A percentile compares a stretch with the other conserved stretches of the same genome.
These are phyloP conservation scores for Solanum clarkiae DNA, from an alignment of 257 asterid species.

Conservation along the genomic window DNA sequence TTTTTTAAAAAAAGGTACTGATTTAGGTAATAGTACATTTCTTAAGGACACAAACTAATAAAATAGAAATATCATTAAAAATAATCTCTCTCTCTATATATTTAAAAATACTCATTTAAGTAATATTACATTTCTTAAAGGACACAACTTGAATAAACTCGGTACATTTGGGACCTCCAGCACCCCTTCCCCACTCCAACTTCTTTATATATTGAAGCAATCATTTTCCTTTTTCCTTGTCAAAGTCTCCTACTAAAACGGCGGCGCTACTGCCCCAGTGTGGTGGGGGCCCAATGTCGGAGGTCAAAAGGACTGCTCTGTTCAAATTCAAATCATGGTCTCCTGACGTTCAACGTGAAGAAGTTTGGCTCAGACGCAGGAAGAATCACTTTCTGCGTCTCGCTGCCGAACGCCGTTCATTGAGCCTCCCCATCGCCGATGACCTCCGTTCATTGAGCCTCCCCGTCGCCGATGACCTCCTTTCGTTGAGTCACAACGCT, in stretches of 20 bases:
- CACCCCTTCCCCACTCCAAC: neutral
- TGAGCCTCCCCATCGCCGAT: conserved; percentile 9
- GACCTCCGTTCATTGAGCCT: neutral
- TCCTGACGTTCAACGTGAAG: conserved; percentile 42
- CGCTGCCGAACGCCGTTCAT: conserved; percentile 17
- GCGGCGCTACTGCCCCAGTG: neutral
- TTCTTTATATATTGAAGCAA: neutral
- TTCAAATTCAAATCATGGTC: conserved; percentile 59
- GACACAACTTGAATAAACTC: neutral
- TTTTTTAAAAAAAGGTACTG: too few species aligned
- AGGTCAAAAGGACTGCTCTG: conserved; percentile 5
- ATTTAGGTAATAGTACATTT: too few species aligned
- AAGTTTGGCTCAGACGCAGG: conserved; percentile 42
- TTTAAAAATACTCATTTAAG: too few species aligned
- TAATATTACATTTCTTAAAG: neutral
- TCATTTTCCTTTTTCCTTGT: neutral
- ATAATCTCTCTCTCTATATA: too few species aligned
- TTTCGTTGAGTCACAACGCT: neutral
- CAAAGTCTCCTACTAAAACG: neutral
- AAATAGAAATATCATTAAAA: too few species aligned
- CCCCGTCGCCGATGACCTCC: neutral
- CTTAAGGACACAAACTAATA: neutral
- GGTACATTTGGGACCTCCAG: neutral
- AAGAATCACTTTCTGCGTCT: conserved; percentile 2
- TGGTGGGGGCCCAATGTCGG: neutral